Evolutionary conservation across 306 rosid genomes (phyloP).

Genomic region (Arachis stenosperma): DNA sequence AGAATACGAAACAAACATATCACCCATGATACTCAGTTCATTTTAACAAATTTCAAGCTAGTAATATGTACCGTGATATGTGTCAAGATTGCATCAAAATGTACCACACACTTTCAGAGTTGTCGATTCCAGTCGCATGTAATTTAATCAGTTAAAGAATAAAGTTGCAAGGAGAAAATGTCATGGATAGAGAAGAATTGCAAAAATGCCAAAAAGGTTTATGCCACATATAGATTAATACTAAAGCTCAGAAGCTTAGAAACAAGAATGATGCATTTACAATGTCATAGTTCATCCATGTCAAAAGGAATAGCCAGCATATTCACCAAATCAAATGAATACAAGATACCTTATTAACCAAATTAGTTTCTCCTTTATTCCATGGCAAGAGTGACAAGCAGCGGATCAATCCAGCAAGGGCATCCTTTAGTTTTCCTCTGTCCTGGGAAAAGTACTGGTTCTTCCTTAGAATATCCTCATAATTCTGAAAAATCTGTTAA

Average conservation of each 20-base stretch:
- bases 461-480: slow-evolving; percentile 68
- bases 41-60: slow-evolving; percentile 1
- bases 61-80: slow-evolving; percentile 6
- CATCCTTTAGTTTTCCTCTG: slow-evolving; percentile 70
- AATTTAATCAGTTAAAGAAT: slow-evolving; percentile 5
- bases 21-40: slow-evolving; percentile 5
- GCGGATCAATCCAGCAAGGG: slow-evolving; percentile 70
- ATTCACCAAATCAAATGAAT: slow-evolving; percentile 13
- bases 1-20: background rate
- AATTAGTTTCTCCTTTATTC: slow-evolving; percentile 59
- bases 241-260: slow-evolving; percentile 1
- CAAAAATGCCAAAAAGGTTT: slow-evolving; percentile 28
- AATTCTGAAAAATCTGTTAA: slow-evolving; percentile 79
- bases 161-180: slow-evolving; percentile 22
- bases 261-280: background rate
- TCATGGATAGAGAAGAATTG: slow-evolving; percentile 11
- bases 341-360: slow-evolving; percentile 58
- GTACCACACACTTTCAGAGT: slow-evolving; percentile 3
- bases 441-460: slow-evolving; percentile 72
- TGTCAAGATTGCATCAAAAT: background rate
- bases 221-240: background rate
- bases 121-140: background rate
- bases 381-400: slow-evolving; percentile 86
- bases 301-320: slow-evolving; percentile 17
- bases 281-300: slow-evolving; percentile 7